A percentile compares a stretch with the other conserved stretches of the same genome.
Conservation (phyloP, 306 rosid genomes). For the Herpetospermum pedunculosum region DNA sequence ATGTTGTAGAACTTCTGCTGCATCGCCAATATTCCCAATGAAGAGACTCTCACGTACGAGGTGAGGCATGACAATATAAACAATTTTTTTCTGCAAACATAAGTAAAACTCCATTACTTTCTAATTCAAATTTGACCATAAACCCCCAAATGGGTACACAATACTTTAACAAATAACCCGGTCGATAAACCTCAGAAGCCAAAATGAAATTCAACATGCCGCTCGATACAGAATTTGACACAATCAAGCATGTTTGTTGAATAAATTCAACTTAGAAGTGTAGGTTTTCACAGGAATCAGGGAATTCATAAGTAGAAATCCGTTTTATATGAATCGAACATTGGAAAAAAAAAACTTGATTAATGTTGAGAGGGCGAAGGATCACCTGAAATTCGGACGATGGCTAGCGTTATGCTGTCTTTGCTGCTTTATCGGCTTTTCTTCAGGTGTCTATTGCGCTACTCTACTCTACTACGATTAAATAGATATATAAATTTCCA, state of each 20-base stretch:
- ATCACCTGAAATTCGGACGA: slow-evolving; percentile 2
- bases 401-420: not conserved
- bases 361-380: not conserved
- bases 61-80: slow-evolving; percentile 49
- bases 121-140: not conserved
- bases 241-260: not conserved
- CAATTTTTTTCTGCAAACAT: not conserved
- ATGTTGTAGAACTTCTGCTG: slow-evolving; percentile 55
- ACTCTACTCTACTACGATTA: too few species aligned
- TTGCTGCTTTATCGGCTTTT: not conserved
- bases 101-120: not conserved
- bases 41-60: slow-evolving; percentile 65
- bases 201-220: not conserved
- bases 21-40: slow-evolving; percentile 72
- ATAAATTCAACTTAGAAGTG: not conserved
- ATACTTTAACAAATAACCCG: not conserved
- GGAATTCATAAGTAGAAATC: not conserved
- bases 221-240: not conserved
- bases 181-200: not conserved
- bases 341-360: not conserved
- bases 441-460: not conserved
- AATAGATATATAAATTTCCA: too few species aligned
- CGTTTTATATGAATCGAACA: not conserved
- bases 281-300: not conserved
- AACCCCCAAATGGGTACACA: not conserved